phyloP scores from a whole-genome alignment of 73 alveolate species.

The Loxodes magnus region DNA sequence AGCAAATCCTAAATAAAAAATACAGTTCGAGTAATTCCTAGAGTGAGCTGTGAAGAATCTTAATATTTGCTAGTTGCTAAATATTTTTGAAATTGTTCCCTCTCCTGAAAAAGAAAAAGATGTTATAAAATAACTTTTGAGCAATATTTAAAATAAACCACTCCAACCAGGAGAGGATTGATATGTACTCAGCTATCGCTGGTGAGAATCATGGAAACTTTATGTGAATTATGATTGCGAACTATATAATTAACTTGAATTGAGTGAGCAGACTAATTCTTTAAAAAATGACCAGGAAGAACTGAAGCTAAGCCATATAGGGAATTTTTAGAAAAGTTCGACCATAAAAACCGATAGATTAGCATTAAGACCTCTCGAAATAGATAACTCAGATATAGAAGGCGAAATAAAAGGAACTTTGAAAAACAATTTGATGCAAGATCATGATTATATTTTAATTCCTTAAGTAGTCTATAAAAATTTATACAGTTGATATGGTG shows the following conservation, averaged over 20 bases:
- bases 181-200: constrained; percentile 20
- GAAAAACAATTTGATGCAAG: constrained; percentile 32
- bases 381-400: constrained; percentile 18
- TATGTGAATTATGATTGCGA: constrained; percentile 22
- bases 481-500: constrained; percentile 65
- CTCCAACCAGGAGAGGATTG: constrained; percentile 5
- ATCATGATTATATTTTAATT: constrained; percentile 48
- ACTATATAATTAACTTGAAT: too few species aligned
- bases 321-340: too few species aligned
- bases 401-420: constrained; percentile 55
- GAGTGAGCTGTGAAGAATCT: constrained; percentile 3
- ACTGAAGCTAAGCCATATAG: too few species aligned
- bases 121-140: not conserved
- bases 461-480: constrained; percentile 59
- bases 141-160: too few species aligned
- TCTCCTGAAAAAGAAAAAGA: constrained; percentile 6
- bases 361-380: constrained; percentile 14
- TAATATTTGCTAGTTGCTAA: not conserved
- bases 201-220: constrained; percentile 38
- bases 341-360: too few species aligned
- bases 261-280: too few species aligned
- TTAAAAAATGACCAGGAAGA: too few species aligned
- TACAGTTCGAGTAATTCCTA: not conserved
- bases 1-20: too few species aligned
- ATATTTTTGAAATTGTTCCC: constrained; percentile 9